Evolutionary conservation across 2,329 filamentous ascomycete species (phyloP).

Genomic region (Ceratocystis cacaofunesta): DNA sequence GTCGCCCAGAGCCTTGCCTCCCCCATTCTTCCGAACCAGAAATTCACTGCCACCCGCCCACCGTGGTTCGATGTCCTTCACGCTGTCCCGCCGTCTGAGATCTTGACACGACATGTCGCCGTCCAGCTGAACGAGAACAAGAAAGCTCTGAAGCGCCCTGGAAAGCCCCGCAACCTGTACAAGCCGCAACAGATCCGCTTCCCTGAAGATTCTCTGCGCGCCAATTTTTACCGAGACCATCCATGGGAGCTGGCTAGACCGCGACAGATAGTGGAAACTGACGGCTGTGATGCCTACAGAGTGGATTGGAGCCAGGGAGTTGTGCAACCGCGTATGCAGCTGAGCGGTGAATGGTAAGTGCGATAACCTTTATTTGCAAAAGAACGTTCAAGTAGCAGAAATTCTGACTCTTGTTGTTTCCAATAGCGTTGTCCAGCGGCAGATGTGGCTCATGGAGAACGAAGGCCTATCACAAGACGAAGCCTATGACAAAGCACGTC

Average conservation of each 20-base stretch:
- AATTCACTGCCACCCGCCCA: constrained; percentile 25
- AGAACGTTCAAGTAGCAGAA: neutral
- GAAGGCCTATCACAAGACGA: constrained; percentile 42
- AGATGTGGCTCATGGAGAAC: constrained; percentile 68
- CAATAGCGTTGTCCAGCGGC: constrained; percentile 75
- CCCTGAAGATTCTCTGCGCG: constrained; percentile 68
- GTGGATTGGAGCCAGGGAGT: constrained; percentile 68
- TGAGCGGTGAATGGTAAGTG: constrained; percentile 71
- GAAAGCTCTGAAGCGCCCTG: constrained; percentile 24
- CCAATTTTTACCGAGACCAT: constrained; percentile 79
- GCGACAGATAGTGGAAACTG: constrained; percentile 66
- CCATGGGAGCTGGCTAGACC: constrained; percentile 94
- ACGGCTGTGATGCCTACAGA: constrained; percentile 63
- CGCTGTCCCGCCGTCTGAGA: constrained; percentile 42
- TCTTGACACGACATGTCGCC: constrained; percentile 39
- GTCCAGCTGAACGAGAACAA: constrained; percentile 19
- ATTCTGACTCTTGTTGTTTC: neutral
- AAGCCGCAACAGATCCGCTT: constrained; percentile 64
- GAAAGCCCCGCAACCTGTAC: constrained; percentile 63
- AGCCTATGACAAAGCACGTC: constrained; percentile 76
- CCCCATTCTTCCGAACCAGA: constrained; percentile 24
- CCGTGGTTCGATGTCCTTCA: constrained; percentile 39
- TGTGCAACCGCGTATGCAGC: constrained; percentile 55
- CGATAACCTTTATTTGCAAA: neutral
- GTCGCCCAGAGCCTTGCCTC: constrained; percentile 32